Percentiles rank a stretch among this genome's conserved stretches.
Evolutionary conservation across 2,329 filamentous ascomycete genomes (phyloP).

Genomic region (Raffaelea ambrosiae): DNA sequence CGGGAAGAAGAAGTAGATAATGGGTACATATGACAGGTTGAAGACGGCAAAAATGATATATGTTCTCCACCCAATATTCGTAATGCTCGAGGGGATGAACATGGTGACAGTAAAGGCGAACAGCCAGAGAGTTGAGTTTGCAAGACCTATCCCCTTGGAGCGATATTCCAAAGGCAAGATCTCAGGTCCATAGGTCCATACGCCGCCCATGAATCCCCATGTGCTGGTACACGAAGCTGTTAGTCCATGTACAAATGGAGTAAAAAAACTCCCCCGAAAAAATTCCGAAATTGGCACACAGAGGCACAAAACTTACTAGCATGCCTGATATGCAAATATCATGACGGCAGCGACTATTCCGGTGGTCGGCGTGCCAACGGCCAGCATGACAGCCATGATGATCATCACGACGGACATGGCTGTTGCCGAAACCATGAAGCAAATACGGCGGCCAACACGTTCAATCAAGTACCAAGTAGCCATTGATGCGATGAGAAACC

Average conservation of each 20-base stretch:
- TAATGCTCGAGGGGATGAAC: constrained; percentile 25
- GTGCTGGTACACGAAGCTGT: constrained; percentile 6
- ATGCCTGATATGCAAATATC: constrained; percentile 32
- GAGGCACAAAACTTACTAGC: constrained; percentile 10
- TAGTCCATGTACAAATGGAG: too few relatives aligned
- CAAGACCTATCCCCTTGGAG: neutral
- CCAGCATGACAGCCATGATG: constrained; percentile 49
- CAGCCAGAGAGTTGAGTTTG: neutral
- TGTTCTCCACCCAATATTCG: constrained; percentile 40
- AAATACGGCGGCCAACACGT: constrained; percentile 59
- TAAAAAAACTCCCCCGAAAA: too few relatives aligned
- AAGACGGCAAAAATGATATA: constrained; percentile 43
- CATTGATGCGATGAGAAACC: neutral
- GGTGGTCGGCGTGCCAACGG: constrained; percentile 24
- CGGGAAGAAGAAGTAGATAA: constrained; percentile 39
- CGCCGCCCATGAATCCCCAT: constrained; percentile 16
- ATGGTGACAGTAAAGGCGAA: constrained; percentile 23
- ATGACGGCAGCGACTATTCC: constrained; percentile 58
- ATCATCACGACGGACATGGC: constrained; percentile 62
- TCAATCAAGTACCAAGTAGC: constrained; percentile 35
- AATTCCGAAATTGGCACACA: neutral
- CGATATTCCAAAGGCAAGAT: neutral
- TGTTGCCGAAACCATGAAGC: constrained; percentile 57
- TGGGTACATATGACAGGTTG: constrained; percentile 34
- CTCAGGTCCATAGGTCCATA: neutral